These are phyloP conservation scores for Corrigiola litoralis DNA, from an alignment of 179 eudicot species.

Conservation along the genomic window DNA sequence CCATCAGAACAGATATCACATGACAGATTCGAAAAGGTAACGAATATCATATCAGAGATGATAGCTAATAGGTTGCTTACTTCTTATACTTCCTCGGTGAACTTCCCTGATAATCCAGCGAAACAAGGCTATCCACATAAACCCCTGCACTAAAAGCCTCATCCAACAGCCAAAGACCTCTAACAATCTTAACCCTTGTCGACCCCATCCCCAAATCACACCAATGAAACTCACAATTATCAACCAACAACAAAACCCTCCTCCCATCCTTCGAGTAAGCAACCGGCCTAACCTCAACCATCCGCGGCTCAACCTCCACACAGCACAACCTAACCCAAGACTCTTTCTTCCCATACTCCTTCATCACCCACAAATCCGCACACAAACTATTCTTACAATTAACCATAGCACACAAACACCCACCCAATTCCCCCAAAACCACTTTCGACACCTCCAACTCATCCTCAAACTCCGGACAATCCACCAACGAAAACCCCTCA, in stretches of 20 bases:
- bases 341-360: constrained; percentile 12
- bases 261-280: not conserved
- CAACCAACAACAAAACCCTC: not conserved
- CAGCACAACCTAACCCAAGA: constrained; percentile 6
- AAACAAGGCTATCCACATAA: constrained; percentile 5
- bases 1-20: too few species aligned
- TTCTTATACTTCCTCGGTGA: too few species aligned
- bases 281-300: not conserved
- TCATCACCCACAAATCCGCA: constrained; percentile 11
- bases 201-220: not conserved
- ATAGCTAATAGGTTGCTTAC: too few species aligned
- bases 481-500: constrained; percentile 8
- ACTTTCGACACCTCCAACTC: not conserved
- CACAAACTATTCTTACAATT: not conserved
- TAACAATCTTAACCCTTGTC: not conserved
- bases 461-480: not conserved
- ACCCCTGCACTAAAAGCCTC: not conserved
- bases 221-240: not conserved
- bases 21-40: too few species aligned
- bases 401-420: constrained; percentile 14
- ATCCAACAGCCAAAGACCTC: not conserved
- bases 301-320: not conserved
- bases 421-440: constrained; percentile 11
- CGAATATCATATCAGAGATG: too few species aligned
- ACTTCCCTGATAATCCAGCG: too few species aligned